phyloP scores from a whole-genome alignment of 768 basidiomycete species.

The Serendipita sp. region DNA sequence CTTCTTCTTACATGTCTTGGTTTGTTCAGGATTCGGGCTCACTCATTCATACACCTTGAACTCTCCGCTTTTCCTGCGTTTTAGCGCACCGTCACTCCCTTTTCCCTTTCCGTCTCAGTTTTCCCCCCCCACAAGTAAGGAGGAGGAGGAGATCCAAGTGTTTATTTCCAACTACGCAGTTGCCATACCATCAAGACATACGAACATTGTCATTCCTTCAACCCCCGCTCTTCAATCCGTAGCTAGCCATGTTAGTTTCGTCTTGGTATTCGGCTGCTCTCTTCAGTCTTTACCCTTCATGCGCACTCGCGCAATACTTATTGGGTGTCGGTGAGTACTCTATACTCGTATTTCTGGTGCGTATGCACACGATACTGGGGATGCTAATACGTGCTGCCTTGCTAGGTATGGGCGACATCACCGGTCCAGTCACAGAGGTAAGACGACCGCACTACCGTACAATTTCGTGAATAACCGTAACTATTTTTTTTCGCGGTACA shows the following conservation, averaged over 20 bases:
- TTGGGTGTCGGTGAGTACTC: constrained; percentile 38
- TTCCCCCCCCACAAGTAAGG: too few species aligned
- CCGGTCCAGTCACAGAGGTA: constrained; percentile 32
- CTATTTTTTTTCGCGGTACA: constrained; percentile 49
- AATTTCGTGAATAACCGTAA: constrained; percentile 10
- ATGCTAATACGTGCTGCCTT: background rate
- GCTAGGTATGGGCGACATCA: constrained; percentile 55
- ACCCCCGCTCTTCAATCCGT: background rate
- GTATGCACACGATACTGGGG: background rate
- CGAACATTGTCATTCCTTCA: background rate
- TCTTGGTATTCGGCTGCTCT: background rate
- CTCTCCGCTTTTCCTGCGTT: too few species aligned
- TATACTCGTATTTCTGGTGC: background rate
- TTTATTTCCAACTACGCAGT: too few species aligned
- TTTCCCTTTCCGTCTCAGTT: too few species aligned
- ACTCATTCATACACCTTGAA: too few species aligned
- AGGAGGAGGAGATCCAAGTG: too few species aligned
- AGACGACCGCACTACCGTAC: background rate
- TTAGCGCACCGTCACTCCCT: too few species aligned
- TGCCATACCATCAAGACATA: background rate
- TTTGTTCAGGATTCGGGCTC: too few species aligned
- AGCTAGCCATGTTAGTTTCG: background rate
- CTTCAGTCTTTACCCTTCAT: constrained; percentile 4
- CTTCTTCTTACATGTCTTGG: too few species aligned
- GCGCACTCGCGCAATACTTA: constrained; percentile 32